Evolutionary conservation across 192 early-diverging fungal genomes (phyloP).

Genomic region (Phycomyces blakesleeanus): DNA sequence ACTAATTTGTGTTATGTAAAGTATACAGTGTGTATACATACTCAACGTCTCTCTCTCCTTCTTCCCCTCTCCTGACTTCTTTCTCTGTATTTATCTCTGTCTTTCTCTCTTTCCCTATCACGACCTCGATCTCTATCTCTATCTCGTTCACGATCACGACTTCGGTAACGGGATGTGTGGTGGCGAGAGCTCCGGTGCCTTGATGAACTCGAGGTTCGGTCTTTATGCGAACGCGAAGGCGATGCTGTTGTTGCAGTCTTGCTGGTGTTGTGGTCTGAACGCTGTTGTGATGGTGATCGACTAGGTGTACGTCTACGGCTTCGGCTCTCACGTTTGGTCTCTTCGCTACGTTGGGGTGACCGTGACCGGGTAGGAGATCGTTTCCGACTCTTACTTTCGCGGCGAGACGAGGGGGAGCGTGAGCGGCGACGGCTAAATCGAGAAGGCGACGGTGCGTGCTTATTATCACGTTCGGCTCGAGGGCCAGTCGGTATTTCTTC

Average conservation of each 20-base stretch:
- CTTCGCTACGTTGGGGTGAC: background rate
- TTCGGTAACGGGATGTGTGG: conserved; percentile 16
- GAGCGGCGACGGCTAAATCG: conserved; percentile 3
- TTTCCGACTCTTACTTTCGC: background rate
- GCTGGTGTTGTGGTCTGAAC: background rate
- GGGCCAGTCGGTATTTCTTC: conserved; percentile 29
- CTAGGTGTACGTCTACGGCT: background rate
- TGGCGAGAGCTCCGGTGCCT: conserved; percentile 10
- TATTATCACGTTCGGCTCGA: conserved; percentile 18
- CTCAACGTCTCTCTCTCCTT: background rate
- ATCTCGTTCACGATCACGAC: conserved; percentile 38
- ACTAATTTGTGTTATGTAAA: too few relatives aligned
- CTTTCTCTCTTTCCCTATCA: background rate
- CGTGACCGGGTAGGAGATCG: conserved; percentile 7
- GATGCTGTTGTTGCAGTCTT: background rate
- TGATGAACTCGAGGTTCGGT: conserved; percentile 23
- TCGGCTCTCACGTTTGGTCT: background rate
- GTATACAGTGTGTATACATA: background rate
- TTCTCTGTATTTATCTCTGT: background rate
- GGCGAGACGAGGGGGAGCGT: conserved; percentile 16
- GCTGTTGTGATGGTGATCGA: background rate
- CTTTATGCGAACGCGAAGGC: background rate
- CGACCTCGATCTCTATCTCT: conserved; percentile 24
- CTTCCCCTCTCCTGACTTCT: background rate
- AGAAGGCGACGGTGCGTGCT: background rate